Evolutionary conservation across 768 basidiomycete species (phyloP).

Genomic region (Suillus sp.): DNA sequence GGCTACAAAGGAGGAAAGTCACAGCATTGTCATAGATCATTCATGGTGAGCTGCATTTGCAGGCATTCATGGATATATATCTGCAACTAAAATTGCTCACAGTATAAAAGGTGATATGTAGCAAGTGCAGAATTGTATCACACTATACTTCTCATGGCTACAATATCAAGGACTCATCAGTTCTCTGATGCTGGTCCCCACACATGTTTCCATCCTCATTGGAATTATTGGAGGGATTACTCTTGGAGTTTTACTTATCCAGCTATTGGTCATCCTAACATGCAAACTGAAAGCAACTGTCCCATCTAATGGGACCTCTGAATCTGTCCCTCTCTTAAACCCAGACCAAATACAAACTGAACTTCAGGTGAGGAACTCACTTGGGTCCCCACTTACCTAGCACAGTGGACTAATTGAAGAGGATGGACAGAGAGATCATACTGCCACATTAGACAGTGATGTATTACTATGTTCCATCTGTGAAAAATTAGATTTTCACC

Average conservation of each 20-base stretch:
- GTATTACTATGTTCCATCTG: conserved; percentile 8
- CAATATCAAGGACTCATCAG: too few relatives aligned
- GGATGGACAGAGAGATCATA: background rate
- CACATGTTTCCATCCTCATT: background rate
- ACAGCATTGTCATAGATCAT: too few relatives aligned
- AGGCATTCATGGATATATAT: too few relatives aligned
- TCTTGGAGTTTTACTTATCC: background rate
- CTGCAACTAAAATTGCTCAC: too few relatives aligned
- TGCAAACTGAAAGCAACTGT: background rate
- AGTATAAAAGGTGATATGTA: too few relatives aligned
- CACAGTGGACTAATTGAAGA: background rate
- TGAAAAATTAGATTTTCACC: conserved; percentile 9
- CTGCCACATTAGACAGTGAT: background rate
- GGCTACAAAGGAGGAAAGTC: too few relatives aligned
- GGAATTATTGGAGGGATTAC: background rate
- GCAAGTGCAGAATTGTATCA: too few relatives aligned
- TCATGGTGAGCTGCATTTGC: too few relatives aligned
- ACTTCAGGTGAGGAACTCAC: background rate
- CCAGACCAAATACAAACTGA: background rate
- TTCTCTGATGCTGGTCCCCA: too few relatives aligned
- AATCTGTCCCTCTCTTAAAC: background rate
- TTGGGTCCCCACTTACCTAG: background rate
- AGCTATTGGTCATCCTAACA: background rate
- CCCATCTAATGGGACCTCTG: background rate
- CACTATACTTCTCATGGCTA: too few relatives aligned